These are phyloP conservation scores for Chaetomium tenue DNA, from an alignment of 495 filamentous ascomycete species.

Conservation along the genomic window DNA sequence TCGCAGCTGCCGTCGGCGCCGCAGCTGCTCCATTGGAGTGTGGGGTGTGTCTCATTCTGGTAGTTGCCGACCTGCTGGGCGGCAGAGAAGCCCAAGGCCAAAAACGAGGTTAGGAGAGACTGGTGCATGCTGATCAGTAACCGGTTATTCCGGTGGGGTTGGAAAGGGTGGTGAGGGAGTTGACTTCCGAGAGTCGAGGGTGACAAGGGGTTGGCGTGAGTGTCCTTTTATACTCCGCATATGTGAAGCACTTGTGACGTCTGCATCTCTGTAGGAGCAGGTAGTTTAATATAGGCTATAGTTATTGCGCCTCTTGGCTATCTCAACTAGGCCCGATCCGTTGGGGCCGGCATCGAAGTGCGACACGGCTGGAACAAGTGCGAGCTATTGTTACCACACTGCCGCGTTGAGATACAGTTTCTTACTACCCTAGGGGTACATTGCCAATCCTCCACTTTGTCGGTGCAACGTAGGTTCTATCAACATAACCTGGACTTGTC, in stretches of 20 bases:
- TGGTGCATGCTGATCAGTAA: background rate
- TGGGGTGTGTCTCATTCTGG: conserved; percentile 54
- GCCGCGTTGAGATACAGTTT: background rate
- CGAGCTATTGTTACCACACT: conserved; percentile 3
- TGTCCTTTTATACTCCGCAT: background rate
- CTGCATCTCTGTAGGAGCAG: background rate
- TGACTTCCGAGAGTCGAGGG: background rate
- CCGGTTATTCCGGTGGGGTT: too few relatives aligned
- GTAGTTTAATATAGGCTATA: background rate
- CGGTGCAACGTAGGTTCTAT: background rate
- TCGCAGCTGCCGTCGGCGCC: conserved; percentile 48
- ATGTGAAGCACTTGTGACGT: background rate
- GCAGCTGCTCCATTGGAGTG: conserved; percentile 56
- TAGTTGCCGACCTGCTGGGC: conserved; percentile 54
- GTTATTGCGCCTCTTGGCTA: conserved; percentile 20
- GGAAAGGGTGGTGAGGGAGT: background rate
- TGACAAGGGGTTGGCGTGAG: background rate
- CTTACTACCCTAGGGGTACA: background rate
- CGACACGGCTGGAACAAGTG: background rate
- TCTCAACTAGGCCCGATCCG: background rate
- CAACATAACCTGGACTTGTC: too few relatives aligned
- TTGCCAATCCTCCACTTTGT: background rate
- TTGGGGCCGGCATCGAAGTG: background rate
- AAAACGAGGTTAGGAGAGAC: conserved; percentile 18
- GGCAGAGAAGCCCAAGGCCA: conserved; percentile 25